A percentile compares a stretch with the other conserved stretches of the same genome.
phyloP scores from a whole-genome alignment of 208 protist genomes.

The Trichomonas tenax region DNA sequence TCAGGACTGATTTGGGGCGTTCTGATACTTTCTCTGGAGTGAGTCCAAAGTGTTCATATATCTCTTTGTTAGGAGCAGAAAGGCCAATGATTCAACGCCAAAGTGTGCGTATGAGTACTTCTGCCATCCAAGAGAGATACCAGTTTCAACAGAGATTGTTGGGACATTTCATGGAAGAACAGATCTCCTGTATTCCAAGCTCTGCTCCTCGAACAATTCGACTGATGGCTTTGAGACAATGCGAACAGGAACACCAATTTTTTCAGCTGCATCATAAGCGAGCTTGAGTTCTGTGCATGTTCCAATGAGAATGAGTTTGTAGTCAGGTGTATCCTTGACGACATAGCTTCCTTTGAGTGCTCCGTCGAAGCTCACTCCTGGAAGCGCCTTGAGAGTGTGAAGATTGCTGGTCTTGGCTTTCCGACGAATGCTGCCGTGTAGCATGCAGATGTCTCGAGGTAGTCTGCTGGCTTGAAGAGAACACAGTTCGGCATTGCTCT shows the following conservation, averaged over 20 bases:
- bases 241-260: slow-evolving; percentile 20
- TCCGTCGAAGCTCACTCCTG: slow-evolving; percentile 56
- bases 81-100: not conserved
- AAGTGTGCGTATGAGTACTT: not conserved
- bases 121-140: not conserved
- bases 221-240: slow-evolving; percentile 93
- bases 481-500: slow-evolving; percentile 79
- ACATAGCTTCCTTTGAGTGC: slow-evolving; percentile 41
- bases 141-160: not conserved
- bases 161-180: slow-evolving; percentile 26
- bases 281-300: slow-evolving; percentile 83
- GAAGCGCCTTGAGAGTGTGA: slow-evolving; percentile 75
- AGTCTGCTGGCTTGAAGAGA: slow-evolving; percentile 80
- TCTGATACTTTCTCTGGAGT: not conserved
- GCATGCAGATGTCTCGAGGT: slow-evolving; percentile 59
- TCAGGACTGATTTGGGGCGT: not conserved
- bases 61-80: not conserved
- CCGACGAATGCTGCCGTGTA: slow-evolving; percentile 28
- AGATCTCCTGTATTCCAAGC: slow-evolving; percentile 60
- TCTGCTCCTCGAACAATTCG: slow-evolving; percentile 81
- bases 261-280: slow-evolving; percentile 22
- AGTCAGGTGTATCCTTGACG: slow-evolving; percentile 26
- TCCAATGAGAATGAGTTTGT: slow-evolving; percentile 71
- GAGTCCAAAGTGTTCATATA: not conserved
- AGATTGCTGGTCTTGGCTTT: slow-evolving; percentile 51